Base-by-base conservation (phyloP, 495 filamentous ascomycete genomes). In the Penicillium tannophilum region DNA sequence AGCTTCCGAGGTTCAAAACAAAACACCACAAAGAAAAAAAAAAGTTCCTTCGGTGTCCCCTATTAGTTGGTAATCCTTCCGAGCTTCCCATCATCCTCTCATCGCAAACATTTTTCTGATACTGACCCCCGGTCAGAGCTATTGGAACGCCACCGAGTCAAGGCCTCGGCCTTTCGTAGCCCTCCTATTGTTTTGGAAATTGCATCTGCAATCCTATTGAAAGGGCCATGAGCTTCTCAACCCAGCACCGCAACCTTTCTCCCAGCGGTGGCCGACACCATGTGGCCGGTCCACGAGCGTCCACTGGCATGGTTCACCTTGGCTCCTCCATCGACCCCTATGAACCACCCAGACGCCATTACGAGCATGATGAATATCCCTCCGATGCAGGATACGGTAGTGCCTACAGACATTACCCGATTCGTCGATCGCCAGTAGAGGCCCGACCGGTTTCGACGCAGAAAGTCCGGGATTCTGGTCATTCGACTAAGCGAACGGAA, bases 291-390 rank as follows among this genome's bases (percentile, higher is more conserved):
- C 73, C 78, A 69, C 72, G 78, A 20, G 75, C 78, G 17, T 81
- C 78, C 14, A 81, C 78, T n/a, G 78, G 77, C 26, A 80, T 70
- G 35, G 69, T 81, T 36, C 65, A 72, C 52, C 63, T 76, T 20
- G 69, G 58, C 46, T 71, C 77, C 1, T 71, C 71, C n/a, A 66
- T 68, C 58, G 72, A 79, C 44, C 65, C 70, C 0, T 72, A 76
- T 44, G 70, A 75, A 16, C 59, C 61, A 11, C 59, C 65, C 26
- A 56, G 67, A 36, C 52, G 56, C 33, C 72, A 63, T 44, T 61
- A 72, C 35, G 60, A 61, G 31, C 72, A 77, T 52, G 57, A 72
- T 11, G 66, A 69, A 23, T 74, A 79, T 52, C 66, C 69, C 1
- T 71, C 78, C 10, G 69, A 73, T 55, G 71, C 59, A 12, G 69